phyloP scores from a whole-genome alignment of 768 basidiomycete genomes.

The Boletus coccyginus region DNA sequence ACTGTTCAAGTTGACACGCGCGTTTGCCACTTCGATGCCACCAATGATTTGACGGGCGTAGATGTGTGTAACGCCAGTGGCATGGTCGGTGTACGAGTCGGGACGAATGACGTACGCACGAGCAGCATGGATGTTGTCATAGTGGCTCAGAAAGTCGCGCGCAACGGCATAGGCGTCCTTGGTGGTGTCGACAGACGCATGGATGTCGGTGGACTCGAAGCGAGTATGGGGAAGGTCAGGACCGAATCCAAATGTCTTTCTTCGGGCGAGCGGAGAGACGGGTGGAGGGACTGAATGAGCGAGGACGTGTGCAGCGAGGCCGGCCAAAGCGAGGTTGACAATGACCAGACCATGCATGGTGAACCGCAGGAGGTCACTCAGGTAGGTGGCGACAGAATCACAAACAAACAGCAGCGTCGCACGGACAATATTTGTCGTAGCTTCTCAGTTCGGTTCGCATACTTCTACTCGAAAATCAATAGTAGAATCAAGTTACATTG shows the following conservation, averaged over 20 bases:
- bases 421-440: too few species aligned
- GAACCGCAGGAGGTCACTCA: neutral
- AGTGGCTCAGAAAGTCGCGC: conserved; percentile 48
- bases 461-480: neutral
- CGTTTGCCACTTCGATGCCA: conserved; percentile 85
- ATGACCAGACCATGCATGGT: conserved; percentile 63
- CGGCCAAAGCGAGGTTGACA: conserved; percentile 56
- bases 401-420: too few species aligned
- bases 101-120: conserved; percentile 58
- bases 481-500: neutral
- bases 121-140: conserved; percentile 35
- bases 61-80: conserved; percentile 84
- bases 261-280: conserved; percentile 24
- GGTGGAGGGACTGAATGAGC: conserved; percentile 36
- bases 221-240: conserved; percentile 72
- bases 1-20: conserved; percentile 93
- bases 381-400: too few species aligned
- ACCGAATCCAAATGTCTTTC: conserved; percentile 90
- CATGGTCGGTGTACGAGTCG: conserved; percentile 83
- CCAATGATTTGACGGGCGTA: conserved; percentile 82
- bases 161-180: conserved; percentile 62
- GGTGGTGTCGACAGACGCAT: conserved; percentile 34
- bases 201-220: conserved; percentile 47
- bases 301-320: conserved; percentile 54
- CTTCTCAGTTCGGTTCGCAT: too few species aligned